Conservation (phyloP, 2,329 filamentous ascomycete species). For the Cadophora sp. region DNA sequence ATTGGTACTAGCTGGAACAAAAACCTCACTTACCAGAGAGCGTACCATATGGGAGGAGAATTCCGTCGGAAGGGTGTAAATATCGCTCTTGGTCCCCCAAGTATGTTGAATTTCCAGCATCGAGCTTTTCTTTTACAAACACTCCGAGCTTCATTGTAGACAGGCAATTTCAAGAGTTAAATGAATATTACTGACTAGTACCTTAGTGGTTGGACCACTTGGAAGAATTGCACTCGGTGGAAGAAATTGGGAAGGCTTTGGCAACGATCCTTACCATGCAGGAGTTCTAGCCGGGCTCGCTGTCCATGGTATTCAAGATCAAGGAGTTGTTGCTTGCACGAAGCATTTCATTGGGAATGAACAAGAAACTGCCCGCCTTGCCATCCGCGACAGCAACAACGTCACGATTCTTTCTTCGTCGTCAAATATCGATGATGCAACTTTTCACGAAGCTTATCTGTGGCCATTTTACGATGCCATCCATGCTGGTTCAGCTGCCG, state of each 20-base stretch:
- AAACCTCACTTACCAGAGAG: constrained; percentile 68
- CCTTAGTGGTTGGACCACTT: constrained; percentile 64
- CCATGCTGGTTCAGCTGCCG: constrained; percentile 74
- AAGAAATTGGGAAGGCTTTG: constrained; percentile 67
- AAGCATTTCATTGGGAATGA: constrained; percentile 73
- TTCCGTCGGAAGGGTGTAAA: constrained; percentile 76
- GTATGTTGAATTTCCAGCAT: neutral
- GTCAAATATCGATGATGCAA: constrained; percentile 78
- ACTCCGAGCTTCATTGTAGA: no score
- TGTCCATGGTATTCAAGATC: constrained; percentile 29
- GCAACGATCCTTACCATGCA: constrained; percentile 28
- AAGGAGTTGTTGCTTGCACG: constrained; percentile 33
- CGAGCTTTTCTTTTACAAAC: no score
- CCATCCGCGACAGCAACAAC: constrained; percentile 52
- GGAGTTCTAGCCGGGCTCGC: neutral
- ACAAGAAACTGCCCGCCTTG: constrained; percentile 60
- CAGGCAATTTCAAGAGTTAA: no score
- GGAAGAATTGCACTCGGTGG: constrained; percentile 71
- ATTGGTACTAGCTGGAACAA: constrained; percentile 56
- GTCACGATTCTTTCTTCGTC: constrained; percentile 48
- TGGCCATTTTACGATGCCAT: constrained; percentile 89
- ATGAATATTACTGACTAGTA: neutral
- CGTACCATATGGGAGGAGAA: constrained; percentile 73
- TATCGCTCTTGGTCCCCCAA: constrained; percentile 64
- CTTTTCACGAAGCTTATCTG: constrained; percentile 77